Conservation (phyloP, 768 basidiomycete genomes). For the Termitomyces eurrhizus region DNA sequence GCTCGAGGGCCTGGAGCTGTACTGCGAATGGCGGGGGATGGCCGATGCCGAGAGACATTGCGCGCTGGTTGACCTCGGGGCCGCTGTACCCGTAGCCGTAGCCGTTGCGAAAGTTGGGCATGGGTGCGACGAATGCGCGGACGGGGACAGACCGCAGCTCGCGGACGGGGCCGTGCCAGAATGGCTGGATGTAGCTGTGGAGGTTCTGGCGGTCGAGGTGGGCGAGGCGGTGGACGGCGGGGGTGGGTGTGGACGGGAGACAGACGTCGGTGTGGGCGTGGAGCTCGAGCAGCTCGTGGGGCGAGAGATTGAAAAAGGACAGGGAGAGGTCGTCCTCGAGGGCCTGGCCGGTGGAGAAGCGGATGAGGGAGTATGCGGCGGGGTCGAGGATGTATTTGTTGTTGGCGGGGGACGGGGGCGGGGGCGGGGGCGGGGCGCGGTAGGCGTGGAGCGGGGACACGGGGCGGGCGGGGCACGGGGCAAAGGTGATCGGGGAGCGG, state of each 20-base stretch:
- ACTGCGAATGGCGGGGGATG: conserved; percentile 5
- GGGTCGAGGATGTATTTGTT: conserved; percentile 9
- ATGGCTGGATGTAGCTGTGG: conserved; percentile 46
- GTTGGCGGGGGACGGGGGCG: background rate
- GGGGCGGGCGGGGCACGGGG: background rate
- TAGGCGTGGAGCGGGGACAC: background rate
- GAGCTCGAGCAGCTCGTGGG: conserved; percentile 69
- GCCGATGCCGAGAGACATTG: conserved; percentile 10
- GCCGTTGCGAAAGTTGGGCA: conserved; percentile 11
- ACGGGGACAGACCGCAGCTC: conserved; percentile 38
- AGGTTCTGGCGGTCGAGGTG: conserved; percentile 30
- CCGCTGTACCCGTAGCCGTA: conserved; percentile 11
- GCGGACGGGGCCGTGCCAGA: conserved; percentile 53
- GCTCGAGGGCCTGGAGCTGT: background rate
- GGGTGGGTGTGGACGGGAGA: background rate
- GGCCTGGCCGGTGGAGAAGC: conserved; percentile 66
- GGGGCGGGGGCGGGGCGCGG: too few species aligned
- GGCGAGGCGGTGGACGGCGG: conserved; percentile 7
- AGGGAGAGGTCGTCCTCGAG: conserved; percentile 61
- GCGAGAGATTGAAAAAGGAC: conserved; percentile 55
- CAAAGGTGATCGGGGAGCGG: background rate
- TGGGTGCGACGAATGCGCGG: conserved; percentile 1
- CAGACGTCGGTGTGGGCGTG: conserved; percentile 30
- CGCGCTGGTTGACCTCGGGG: background rate
- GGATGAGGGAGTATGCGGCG: conserved; percentile 44